Evolutionary conservation across 768 basidiomycete genomes (phyloP).

Genomic region (Sporobolomyces roseus): DNA sequence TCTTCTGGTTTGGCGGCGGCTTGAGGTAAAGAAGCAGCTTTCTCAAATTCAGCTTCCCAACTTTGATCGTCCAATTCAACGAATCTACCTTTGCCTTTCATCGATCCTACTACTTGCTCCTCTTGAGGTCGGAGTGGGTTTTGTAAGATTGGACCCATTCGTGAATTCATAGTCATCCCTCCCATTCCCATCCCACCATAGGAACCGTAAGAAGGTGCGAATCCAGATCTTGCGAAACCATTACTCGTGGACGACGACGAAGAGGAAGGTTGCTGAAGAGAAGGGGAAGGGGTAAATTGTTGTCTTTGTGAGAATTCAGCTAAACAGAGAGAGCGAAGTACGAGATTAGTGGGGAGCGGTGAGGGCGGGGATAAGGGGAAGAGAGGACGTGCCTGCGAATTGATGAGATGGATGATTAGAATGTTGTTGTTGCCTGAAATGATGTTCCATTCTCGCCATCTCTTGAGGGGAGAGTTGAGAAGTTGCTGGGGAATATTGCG

Average conservation of each 20-base stretch:
- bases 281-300: not conserved
- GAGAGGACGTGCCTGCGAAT: constrained; percentile 28
- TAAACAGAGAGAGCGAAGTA: not conserved
- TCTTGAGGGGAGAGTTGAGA: constrained; percentile 23
- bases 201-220: constrained; percentile 28
- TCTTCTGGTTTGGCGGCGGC: not conserved
- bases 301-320: constrained; percentile 41
- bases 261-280: constrained; percentile 1
- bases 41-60: constrained; percentile 45
- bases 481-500: constrained; percentile 32
- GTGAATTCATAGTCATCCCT: too few relatives aligned
- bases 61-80: constrained; percentile 45
- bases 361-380: not conserved
- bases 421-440: constrained; percentile 33
- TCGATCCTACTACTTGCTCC: too few relatives aligned
- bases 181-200: constrained; percentile 26
- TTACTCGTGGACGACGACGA: constrained; percentile 9
- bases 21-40: not conserved
- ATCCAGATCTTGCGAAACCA: constrained; percentile 21
- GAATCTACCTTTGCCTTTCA: constrained; percentile 70
- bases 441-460: constrained; percentile 34
- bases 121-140: not conserved
- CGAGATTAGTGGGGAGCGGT: not conserved
- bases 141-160: not conserved
- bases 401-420: constrained; percentile 15